phyloP scores from a whole-genome alignment of 345 rosid species.

The Triadica sebifera region DNA sequence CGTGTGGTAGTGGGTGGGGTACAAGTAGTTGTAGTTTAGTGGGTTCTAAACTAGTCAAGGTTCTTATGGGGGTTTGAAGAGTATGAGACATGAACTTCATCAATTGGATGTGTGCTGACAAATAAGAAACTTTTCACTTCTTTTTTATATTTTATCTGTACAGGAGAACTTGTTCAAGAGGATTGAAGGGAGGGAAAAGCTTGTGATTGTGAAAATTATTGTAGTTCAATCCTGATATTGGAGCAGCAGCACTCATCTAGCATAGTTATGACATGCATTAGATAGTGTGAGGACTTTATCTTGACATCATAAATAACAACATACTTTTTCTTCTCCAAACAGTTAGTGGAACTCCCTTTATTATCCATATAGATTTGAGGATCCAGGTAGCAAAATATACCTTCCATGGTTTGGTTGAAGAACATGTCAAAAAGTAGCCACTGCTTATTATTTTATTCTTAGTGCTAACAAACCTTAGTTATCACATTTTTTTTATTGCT shows the following conservation, averaged over 20 bases:
- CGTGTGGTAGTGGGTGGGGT: constrained; percentile 5
- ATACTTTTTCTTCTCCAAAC: background rate
- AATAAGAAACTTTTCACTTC: background rate
- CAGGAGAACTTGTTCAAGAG: background rate
- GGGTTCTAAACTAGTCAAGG: background rate
- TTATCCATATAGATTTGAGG: background rate
- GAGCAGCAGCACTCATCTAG: background rate
- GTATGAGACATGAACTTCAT: background rate
- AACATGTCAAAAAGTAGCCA: background rate
- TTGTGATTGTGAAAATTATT: background rate
- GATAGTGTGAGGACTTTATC: background rate
- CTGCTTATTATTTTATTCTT: background rate
- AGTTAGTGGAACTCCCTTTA: background rate
- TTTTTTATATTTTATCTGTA: background rate
- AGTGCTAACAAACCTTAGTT: background rate
- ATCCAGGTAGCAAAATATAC: background rate
- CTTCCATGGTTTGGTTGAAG: constrained; percentile 1
- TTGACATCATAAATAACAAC: background rate
- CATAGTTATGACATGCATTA: background rate
- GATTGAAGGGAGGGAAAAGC: background rate
- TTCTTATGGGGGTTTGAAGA: background rate
- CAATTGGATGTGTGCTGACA: background rate
- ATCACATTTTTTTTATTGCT: background rate
- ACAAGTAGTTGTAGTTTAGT: background rate
- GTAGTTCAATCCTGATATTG: background rate